A percentile compares a stretch with the other conserved stretches of the same genome.
phyloP scores from a whole-genome alignment of 2,329 filamentous ascomycete genomes.

The Alternaria sp. region DNA sequence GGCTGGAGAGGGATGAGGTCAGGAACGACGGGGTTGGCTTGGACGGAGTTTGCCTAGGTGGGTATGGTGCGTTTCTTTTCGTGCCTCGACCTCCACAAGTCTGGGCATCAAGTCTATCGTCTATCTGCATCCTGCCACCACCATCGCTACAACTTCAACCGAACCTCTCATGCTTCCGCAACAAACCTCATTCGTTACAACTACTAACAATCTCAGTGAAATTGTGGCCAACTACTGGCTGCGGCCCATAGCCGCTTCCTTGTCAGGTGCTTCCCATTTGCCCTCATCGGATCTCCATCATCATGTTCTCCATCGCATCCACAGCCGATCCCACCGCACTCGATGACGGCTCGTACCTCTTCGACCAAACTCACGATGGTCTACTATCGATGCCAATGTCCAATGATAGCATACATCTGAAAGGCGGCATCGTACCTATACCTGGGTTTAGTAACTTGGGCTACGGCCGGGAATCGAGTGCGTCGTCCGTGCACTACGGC shows the following conservation, averaged over 20 bases:
- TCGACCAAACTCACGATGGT: slow-evolving; percentile 44
- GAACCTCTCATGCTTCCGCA: slow-evolving; percentile 38
- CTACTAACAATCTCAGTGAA: slow-evolving; percentile 23
- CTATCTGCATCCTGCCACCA: slow-evolving; percentile 33
- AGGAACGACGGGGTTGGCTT: slow-evolving; percentile 27
- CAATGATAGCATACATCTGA: slow-evolving; percentile 47
- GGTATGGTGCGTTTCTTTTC: slow-evolving; percentile 36
- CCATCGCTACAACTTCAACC: slow-evolving; percentile 43
- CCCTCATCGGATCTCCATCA: slow-evolving; percentile 29
- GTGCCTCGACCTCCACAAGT: slow-evolving; percentile 38
- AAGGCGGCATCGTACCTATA: slow-evolving; percentile 43
- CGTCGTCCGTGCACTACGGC: slow-evolving; percentile 53
- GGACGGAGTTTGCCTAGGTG: slow-evolving; percentile 28
- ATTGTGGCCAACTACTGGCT: slow-evolving; percentile 30
- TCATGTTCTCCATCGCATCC: slow-evolving; percentile 49
- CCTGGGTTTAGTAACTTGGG: slow-evolving; percentile 48
- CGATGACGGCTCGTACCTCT: slow-evolving; percentile 49
- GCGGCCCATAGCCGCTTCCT: slow-evolving; percentile 31
- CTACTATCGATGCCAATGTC: slow-evolving; percentile 46
- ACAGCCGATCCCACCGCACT: slow-evolving; percentile 46
- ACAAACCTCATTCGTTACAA: slow-evolving; percentile 24
- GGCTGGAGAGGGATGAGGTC: slow-evolving; percentile 18
- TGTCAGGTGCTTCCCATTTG: slow-evolving; percentile 43
- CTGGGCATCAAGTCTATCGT: slow-evolving; percentile 30
- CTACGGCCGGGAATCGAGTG: slow-evolving; percentile 51